These are phyloP conservation scores for Quillaja saponaria DNA, from an alignment of 306 rosid species.

Conservation along the genomic window DNA sequence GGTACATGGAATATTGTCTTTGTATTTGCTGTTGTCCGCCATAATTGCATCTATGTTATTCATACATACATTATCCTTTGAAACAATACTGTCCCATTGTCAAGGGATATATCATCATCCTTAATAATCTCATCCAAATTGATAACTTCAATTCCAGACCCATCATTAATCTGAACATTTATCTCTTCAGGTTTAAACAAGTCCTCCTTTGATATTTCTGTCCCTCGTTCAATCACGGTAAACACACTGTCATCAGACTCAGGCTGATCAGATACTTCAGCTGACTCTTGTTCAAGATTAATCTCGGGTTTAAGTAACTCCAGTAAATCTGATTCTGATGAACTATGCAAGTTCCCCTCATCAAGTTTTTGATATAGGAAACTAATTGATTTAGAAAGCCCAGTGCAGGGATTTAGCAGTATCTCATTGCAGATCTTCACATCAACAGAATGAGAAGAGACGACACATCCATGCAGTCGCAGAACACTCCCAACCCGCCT, in stretches of 20 bases:
- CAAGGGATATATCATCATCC: constrained; percentile 39
- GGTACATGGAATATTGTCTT: constrained; percentile 29
- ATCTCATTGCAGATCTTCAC: constrained; percentile 36
- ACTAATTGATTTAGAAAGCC: constrained; percentile 62
- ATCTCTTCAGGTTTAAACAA: constrained; percentile 39
- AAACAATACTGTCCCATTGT: constrained; percentile 30
- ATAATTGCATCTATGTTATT: constrained; percentile 28
- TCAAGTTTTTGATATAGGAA: constrained; percentile 61
- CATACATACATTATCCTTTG: constrained; percentile 20
- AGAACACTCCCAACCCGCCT: constrained; percentile 30
- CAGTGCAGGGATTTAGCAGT: constrained; percentile 46
- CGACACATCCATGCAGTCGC: constrained; percentile 22
- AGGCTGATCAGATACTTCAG: constrained; percentile 43
- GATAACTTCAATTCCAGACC: constrained; percentile 46
- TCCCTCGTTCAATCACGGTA: constrained; percentile 59
- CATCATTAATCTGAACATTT: constrained; percentile 35
- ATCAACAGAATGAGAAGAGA: constrained; percentile 46
- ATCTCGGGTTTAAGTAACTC: constrained; percentile 33
- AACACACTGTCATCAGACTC: constrained; percentile 46
- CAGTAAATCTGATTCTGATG: constrained; percentile 25
- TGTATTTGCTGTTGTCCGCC: constrained; percentile 31
- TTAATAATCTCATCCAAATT: constrained; percentile 45
- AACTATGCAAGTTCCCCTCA: constrained; percentile 42
- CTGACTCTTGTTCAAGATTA: constrained; percentile 30
- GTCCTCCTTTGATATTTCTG: constrained; percentile 48